phyloP scores from a whole-genome alignment of 192 early-diverging fungal genomes.

The Phycomyces nitens region DNA sequence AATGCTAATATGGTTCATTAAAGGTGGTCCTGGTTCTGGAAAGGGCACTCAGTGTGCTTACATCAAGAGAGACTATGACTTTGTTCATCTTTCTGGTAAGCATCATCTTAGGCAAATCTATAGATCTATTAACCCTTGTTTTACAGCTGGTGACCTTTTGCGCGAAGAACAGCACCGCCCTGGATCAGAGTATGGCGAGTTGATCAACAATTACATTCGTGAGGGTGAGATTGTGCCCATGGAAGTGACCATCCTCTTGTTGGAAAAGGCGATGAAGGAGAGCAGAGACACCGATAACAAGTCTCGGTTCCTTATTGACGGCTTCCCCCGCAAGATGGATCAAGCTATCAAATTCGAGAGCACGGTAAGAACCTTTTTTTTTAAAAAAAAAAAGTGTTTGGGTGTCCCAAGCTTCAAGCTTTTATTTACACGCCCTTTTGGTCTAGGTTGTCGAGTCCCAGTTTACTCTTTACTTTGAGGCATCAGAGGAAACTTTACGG shows the following conservation, averaged over 20 bases:
- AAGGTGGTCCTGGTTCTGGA: conserved; percentile 78
- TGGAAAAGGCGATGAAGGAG: conserved; percentile 84
- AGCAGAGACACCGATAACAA: conserved; percentile 47
- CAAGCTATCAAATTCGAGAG: conserved; percentile 92
- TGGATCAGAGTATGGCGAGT: conserved; percentile 77
- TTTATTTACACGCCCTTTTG: conserved; percentile 4
- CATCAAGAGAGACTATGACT: conserved; percentile 83
- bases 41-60: conserved; percentile 95
- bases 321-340: conserved; percentile 90
- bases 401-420: neutral
- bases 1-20: neutral
- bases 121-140: neutral
- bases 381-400: neutral
- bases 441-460: conserved; percentile 60
- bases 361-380: conserved; percentile 49
- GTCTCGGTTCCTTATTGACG: conserved; percentile 86
- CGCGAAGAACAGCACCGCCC: conserved; percentile 81
- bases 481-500: conserved; percentile 85
- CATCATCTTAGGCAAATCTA: neutral
- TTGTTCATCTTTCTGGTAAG: conserved; percentile 87
- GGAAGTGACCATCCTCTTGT: conserved; percentile 87
- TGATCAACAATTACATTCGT: conserved; percentile 86
- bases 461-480: conserved; percentile 87
- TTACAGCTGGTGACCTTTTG: conserved; percentile 90
- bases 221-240: conserved; percentile 93